These are phyloP conservation scores for Cercis canadensis DNA, from an alignment of 306 rosid species.

Conservation along the genomic window DNA sequence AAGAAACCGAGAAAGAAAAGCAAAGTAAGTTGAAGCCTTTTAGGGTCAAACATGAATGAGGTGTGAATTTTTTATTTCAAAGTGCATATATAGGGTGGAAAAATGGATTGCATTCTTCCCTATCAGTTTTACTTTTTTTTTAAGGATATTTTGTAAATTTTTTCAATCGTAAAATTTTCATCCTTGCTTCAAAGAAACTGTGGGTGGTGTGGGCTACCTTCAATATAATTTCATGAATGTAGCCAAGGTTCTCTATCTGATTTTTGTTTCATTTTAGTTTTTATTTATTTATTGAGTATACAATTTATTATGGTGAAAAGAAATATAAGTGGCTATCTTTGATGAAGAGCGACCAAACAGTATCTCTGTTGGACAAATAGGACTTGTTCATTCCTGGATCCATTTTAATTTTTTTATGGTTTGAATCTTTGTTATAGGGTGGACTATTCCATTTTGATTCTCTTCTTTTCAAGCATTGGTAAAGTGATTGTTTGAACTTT, in stretches of 20 bases:
- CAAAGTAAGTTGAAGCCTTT: constrained; percentile 47
- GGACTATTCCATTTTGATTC: constrained; percentile 23
- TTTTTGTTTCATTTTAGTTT: constrained; percentile 35
- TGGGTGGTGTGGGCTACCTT: constrained; percentile 53
- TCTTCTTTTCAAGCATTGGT: background rate
- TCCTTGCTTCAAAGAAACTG: constrained; percentile 52
- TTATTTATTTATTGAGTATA: background rate
- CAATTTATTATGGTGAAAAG: constrained; percentile 35
- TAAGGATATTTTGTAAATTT: constrained; percentile 30
- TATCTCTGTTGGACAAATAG: constrained; percentile 31
- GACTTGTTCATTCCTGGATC: constrained; percentile 2
- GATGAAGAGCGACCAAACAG: too few species aligned
- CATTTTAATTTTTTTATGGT: background rate
- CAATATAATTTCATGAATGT: constrained; percentile 44
- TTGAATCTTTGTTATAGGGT: constrained; percentile 28
- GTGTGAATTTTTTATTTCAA: constrained; percentile 53
- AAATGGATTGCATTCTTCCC: constrained; percentile 48
- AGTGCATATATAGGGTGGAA: constrained; percentile 38
- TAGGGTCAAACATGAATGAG: constrained; percentile 67
- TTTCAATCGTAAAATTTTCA: constrained; percentile 25
- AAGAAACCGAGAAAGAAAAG: constrained; percentile 48
- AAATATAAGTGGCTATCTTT: constrained; percentile 25
- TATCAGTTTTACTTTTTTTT: background rate
- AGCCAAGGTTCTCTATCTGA: constrained; percentile 37
- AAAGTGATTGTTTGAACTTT: background rate